Evolutionary conservation across 2,329 filamentous ascomycete species (phyloP), one percentile per base, ranked within the genome.

Genomic region (Hypoxylon sp.): DNA sequence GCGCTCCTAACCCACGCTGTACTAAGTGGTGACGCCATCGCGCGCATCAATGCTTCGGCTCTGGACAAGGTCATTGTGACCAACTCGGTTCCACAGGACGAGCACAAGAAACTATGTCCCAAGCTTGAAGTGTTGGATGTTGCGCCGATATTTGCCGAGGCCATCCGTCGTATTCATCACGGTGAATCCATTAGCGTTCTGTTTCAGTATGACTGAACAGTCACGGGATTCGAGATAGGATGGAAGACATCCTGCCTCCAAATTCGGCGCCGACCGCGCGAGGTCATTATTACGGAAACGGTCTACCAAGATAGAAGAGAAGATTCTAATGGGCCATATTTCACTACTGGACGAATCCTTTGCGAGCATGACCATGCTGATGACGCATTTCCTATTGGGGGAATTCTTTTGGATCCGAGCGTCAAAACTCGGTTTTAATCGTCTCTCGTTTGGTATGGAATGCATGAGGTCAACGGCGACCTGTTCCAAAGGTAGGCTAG

Each of bases 111-210:
- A 70, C 80, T 89, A 55, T 97, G 95, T 78, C 88, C 92, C 41
- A 98, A 98, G 83, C 84, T 99, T 56, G 94, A 97, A 79, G 92
- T 98, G 53, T 83, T 99, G 68, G 95, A 98, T 77, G 90, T 98
- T 67, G 93, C 93, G 59, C 91, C 93, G 73, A 90, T 98, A 64
- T 98, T 98, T 79, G 94, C 93, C 65, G 95, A 98, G 86, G 93
- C 96, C 55, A 98, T 98, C 74, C 92, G 96, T 70, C 90, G 96
- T 69, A 95, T 98, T 65, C 96, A 99, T 81, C 94, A 98, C 80
- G 96, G 96, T 75, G 96, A 99, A 83, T 97, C 93, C 76, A 97
- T 99, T 82, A 97, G 94, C 79, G 93, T 96, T 67, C 86, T 99
- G 56, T 99, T 99, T 81, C 91, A 94, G 78, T 91, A 93, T 80